Conservation (phyloP, 192 early-diverging fungal genomes). For the Umbelopsis sp. region DNA sequence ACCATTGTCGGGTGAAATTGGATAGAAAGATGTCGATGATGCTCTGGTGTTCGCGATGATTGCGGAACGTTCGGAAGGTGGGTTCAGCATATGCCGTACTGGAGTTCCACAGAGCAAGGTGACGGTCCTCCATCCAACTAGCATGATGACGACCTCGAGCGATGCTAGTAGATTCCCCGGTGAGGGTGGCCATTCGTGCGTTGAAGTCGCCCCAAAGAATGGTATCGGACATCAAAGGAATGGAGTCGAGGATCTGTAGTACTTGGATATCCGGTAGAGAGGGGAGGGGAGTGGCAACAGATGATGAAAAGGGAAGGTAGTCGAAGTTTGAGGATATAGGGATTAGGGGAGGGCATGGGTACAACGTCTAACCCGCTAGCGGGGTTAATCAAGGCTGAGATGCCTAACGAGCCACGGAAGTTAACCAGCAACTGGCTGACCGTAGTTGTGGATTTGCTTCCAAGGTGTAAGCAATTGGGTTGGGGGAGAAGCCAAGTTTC, state of each 20-base stretch:
- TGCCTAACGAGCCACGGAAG: too few species aligned
- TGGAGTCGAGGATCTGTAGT: neutral
- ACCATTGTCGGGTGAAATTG: too few species aligned
- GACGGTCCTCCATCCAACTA: neutral
- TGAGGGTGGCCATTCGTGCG: neutral
- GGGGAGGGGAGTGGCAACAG: slow-evolving; percentile 11
- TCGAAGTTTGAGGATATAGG: too few species aligned
- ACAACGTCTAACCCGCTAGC: too few species aligned
- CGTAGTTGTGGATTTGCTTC: too few species aligned
- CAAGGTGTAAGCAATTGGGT: too few species aligned
- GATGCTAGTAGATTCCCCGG: slow-evolving; percentile 6
- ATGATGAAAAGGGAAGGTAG: too few species aligned
- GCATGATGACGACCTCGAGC: neutral
- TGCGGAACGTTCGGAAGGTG: neutral
- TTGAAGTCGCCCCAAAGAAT: slow-evolving; percentile 26
- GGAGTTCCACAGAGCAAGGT: neutral
- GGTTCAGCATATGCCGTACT: neutral
- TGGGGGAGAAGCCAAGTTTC: too few species aligned
- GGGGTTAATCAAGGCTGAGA: too few species aligned
- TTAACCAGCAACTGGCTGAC: too few species aligned
- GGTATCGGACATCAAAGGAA: slow-evolving; percentile 13
- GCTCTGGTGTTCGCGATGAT: neutral
- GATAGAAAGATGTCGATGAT: neutral
- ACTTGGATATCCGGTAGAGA: neutral
- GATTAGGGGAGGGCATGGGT: too few species aligned